Evolutionary conservation across 2,329 filamentous ascomycete species (phyloP).

Genomic region (Emergomyces pasteurianus): DNA sequence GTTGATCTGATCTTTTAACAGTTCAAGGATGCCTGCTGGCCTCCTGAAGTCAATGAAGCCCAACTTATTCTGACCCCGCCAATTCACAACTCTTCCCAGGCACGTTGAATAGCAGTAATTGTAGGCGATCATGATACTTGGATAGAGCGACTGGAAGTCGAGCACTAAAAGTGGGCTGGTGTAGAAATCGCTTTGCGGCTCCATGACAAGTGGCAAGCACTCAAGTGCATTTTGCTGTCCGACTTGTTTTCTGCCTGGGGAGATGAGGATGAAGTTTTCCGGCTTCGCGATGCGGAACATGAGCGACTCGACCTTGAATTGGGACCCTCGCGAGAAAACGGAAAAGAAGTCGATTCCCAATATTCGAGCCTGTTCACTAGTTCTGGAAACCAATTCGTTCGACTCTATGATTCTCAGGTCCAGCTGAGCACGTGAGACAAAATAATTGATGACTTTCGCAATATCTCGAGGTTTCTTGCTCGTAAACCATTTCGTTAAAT

Average conservation of each 20-base stretch:
- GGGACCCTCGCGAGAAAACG: constrained; percentile 85
- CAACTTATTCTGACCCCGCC: constrained; percentile 91
- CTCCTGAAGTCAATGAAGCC: constrained; percentile 81
- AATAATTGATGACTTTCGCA: constrained; percentile 65
- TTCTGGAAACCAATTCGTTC: constrained; percentile 78
- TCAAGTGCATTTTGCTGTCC: constrained; percentile 89
- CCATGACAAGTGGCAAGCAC: constrained; percentile 92
- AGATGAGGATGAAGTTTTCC: constrained; percentile 83
- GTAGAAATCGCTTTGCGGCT: constrained; percentile 91
- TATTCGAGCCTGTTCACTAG: constrained; percentile 85
- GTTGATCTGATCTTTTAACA: constrained; percentile 77
- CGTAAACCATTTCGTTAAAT: constrained; percentile 71
- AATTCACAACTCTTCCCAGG: constrained; percentile 69
- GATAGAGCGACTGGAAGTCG: constrained; percentile 93
- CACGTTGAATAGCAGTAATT: constrained; percentile 99
- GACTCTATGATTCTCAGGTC: constrained; percentile 84
- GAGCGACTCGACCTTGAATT: constrained; percentile 96
- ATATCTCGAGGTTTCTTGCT: constrained; percentile 58
- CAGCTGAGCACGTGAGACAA: constrained; percentile 60
- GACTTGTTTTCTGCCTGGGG: constrained; percentile 82
- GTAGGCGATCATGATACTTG: constrained; percentile 97
- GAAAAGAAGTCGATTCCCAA: constrained; percentile 95
- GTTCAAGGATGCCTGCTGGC: constrained; percentile 58
- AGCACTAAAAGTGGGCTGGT: constrained; percentile 78
- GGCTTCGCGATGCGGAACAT: constrained; percentile 99